A percentile compares a stretch with the other conserved stretches of the same genome.
Evolutionary conservation across 2,329 filamentous ascomycete genomes (phyloP).

Genomic region (Zymoseptoria pseudotritici): DNA sequence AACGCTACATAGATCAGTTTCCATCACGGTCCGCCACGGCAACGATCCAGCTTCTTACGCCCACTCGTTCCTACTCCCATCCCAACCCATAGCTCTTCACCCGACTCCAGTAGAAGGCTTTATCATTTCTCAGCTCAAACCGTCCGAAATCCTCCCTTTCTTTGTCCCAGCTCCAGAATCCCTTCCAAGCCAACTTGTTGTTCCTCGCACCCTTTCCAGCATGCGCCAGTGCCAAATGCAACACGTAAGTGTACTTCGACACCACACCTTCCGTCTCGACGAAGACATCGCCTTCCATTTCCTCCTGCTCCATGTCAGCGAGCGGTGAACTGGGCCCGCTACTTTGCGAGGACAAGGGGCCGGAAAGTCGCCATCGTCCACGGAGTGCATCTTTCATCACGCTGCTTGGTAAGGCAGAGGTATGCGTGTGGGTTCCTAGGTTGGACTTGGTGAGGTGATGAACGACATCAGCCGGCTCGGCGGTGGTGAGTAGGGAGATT

Average conservation of each 20-base stretch:
- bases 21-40: too few relatives aligned
- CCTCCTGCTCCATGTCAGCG: constrained; percentile 16
- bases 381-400: constrained; percentile 63
- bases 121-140: constrained; percentile 61
- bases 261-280: constrained; percentile 81
- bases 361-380: constrained; percentile 60
- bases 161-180: constrained; percentile 85
- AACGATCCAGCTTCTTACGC: too few relatives aligned
- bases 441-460: constrained; percentile 70
- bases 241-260: constrained; percentile 72
- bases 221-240: constrained; percentile 66
- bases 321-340: constrained; percentile 9
- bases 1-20: too few relatives aligned
- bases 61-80: neutral
- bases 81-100: constrained; percentile 46
- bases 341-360: constrained; percentile 30
- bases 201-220: constrained; percentile 58
- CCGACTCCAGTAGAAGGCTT: constrained; percentile 53
- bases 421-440: constrained; percentile 39
- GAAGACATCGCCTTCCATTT: constrained; percentile 60
- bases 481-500: constrained; percentile 72
- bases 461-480: constrained; percentile 80
- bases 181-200: constrained; percentile 82
- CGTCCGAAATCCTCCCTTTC: constrained; percentile 85
- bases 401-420: constrained; percentile 36